These are phyloP conservation scores for Didymella lethalis DNA, from an alignment of 2,329 filamentous ascomycete genomes.

Conservation along the genomic window DNA sequence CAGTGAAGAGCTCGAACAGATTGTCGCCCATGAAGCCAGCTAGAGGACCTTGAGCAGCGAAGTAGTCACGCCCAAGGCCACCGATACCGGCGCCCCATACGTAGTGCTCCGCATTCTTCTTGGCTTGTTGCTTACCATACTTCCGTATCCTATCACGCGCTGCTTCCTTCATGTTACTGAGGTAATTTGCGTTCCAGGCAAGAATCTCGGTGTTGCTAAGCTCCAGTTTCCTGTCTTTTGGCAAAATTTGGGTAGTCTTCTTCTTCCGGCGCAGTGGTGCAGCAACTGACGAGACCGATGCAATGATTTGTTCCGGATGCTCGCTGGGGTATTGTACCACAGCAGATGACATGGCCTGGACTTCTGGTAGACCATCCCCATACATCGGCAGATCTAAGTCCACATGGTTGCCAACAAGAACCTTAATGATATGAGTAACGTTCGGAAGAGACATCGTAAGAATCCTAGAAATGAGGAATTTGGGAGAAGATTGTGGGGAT, in stretches of 20 bases:
- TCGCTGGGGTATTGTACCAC: conserved; percentile 20
- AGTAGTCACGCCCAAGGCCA: conserved; percentile 56
- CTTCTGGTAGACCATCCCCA: conserved; percentile 46
- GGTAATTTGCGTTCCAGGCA: conserved; percentile 66
- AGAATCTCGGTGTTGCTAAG: conserved; percentile 65
- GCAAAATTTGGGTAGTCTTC: conserved; percentile 53
- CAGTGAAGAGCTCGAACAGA: conserved; percentile 60
- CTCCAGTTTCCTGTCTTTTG: conserved; percentile 59
- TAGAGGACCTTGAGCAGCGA: conserved; percentile 55
- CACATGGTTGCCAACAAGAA: conserved; percentile 32
- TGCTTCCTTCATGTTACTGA: conserved; percentile 65
- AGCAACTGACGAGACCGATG: conserved; percentile 49
- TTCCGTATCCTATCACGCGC: conserved; percentile 55
- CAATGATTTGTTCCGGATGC: conserved; percentile 32
- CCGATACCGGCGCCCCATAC: conserved; percentile 66
- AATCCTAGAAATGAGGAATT: too few species aligned
- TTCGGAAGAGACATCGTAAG: conserved; percentile 2
- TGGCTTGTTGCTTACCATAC: conserved; percentile 58
- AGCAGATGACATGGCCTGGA: conserved; percentile 35
- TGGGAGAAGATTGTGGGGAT: not conserved
- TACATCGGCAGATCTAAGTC: conserved; percentile 45
- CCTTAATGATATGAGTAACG: conserved; percentile 31
- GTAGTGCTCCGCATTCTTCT: conserved; percentile 69
- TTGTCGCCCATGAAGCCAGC: conserved; percentile 65
- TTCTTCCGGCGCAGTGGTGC: conserved; percentile 53